A percentile compares a stretch with the other conserved stretches of the same genome.
Conservation (phyloP, 306 rosid species). For the Pyrus bretschneideri region DNA sequence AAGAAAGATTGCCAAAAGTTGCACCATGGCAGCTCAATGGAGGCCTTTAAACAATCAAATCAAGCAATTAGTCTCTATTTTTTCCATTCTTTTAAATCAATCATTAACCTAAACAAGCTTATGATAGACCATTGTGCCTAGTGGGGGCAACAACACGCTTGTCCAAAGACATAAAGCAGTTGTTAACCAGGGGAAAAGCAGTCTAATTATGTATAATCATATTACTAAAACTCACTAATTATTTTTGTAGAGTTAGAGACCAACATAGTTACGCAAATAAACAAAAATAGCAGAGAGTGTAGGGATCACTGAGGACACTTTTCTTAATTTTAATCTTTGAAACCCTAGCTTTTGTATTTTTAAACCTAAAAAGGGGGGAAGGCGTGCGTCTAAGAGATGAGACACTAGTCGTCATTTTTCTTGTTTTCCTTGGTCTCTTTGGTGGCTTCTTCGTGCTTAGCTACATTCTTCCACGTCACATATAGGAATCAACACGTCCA, state of each 20-base stretch:
- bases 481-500: neutral
- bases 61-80: neutral
- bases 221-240: constrained; percentile 6
- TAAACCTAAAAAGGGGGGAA: constrained; percentile 1
- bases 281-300: constrained; percentile 22
- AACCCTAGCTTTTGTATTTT: constrained; percentile 21
- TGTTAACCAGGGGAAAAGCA: constrained; percentile 17
- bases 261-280: constrained; percentile 61
- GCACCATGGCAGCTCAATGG: constrained; percentile 12
- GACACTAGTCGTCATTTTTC: constrained; percentile 32
- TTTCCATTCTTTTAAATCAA: neutral
- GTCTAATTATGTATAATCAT: constrained; percentile 1
- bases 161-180: constrained; percentile 13
- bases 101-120: constrained; percentile 14
- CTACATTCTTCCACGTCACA: neutral
- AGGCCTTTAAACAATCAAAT: constrained; percentile 36
- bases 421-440: constrained; percentile 29
- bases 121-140: constrained; percentile 17
- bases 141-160: constrained; percentile 26
- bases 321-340: constrained; percentile 15
- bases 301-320: constrained; percentile 39
- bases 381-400: constrained; percentile 48
- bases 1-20: constrained; percentile 6
- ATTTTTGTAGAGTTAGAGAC: constrained; percentile 55
- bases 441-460: constrained; percentile 35